These are phyloP conservation scores for Lepidium africanum DNA, from an alignment of 345 rosid genomes.

Conservation along the genomic window DNA sequence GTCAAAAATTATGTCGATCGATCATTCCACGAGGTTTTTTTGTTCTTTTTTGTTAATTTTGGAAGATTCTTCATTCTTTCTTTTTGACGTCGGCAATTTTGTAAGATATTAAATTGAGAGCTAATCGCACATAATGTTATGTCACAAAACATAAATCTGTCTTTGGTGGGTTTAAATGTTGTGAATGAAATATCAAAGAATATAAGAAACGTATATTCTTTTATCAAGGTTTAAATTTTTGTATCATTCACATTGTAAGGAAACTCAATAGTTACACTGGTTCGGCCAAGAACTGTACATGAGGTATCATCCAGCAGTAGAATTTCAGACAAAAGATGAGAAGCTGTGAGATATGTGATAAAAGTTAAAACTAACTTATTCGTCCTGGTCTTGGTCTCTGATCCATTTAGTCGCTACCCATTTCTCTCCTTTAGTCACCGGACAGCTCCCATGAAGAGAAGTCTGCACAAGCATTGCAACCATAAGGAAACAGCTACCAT, in stretches of 20 bases:
- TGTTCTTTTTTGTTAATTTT: neutral
- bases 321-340: neutral
- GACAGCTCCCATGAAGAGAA: slow-evolving; percentile 88
- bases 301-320: neutral
- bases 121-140: too few relatives aligned
- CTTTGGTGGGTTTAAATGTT: too few relatives aligned
- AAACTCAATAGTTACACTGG: slow-evolving; percentile 5
- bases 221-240: neutral
- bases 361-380: neutral
- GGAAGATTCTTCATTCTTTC: too few relatives aligned
- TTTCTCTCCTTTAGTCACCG: slow-evolving; percentile 71
- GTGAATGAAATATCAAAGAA: neutral
- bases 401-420: slow-evolving; percentile 95
- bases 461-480: slow-evolving; percentile 38
- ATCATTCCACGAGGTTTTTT: neutral
- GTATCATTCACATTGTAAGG: neutral
- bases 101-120: too few relatives aligned
- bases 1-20: neutral
- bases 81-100: too few relatives aligned
- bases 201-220: neutral
- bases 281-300: slow-evolving; percentile 12
- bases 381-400: slow-evolving; percentile 48
- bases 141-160: too few relatives aligned
- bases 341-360: neutral
- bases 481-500: neutral